Evolutionary conservation across 2,329 filamentous ascomycete species (phyloP), one percentile per base, ranked within the genome.

Genomic region (Paracoccidioides lutzii): DNA sequence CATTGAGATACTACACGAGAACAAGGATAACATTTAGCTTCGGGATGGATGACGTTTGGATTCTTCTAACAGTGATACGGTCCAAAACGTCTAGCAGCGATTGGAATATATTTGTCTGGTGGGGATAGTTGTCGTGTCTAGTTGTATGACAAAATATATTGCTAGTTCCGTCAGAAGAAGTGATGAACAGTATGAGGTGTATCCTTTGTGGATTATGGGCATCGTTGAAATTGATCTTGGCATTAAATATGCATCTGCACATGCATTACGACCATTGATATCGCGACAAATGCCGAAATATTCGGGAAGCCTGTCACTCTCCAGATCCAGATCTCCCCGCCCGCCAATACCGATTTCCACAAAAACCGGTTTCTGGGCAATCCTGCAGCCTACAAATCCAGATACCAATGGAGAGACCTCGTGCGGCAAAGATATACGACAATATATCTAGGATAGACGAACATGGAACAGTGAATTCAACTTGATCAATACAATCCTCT

Each of bases 161-260:
- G 42, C 50, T 32, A 28, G 10, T 10, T 6, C 43, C 8, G 37
- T 38, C 5, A 4, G 35, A 32, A 22, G 48, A 12, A 54, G 33
- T 12, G 43, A 54, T 32, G 53, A 54, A 30, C 53, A 54, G 43
- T 41, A 32, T 42, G 53, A 54, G 22, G 52, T 28, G 4, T 54
- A 54, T 54, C 52, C 52, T 4, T 40, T 54, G 6, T 54, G 52
- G 52, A 54, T 54, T 35, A 38, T 45, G 38, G 15, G 41, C 30
- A 54, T 48, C 38, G 35, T 54, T 33, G 52, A 54, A 48, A 33
- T 54, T n/a, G 52, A 54, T 54, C 12, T 48, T n/a, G 43, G 52
- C n/a, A 45, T 54, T 45, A 54, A 48, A n/a, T 54, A 42, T 37
- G 52, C 52, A 5, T 54, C 52, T 46, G 52, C 52, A 0, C 52